These are phyloP conservation scores for Lactarius vividus DNA, from an alignment of 768 basidiomycete genomes.

Conservation along the genomic window DNA sequence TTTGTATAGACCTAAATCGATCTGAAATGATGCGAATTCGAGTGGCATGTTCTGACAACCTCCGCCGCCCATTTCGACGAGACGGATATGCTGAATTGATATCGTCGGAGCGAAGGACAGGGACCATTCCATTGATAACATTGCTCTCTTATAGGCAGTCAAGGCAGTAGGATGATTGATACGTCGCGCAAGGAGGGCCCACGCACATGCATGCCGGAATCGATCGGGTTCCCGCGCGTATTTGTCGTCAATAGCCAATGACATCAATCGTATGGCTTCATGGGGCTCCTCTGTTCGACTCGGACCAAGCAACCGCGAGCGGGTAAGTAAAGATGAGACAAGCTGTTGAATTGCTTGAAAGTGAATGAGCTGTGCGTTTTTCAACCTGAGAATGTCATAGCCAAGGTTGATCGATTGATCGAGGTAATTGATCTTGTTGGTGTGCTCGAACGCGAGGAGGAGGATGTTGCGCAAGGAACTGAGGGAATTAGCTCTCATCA, in stretches of 20 bases:
- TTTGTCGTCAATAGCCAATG: not conserved
- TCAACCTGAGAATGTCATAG: not conserved
- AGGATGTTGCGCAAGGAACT: not conserved
- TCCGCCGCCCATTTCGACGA: not conserved
- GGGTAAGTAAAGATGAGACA: not conserved
- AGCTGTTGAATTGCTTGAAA: not conserved
- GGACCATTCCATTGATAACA: not conserved
- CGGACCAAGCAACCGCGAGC: not conserved
- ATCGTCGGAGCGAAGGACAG: not conserved
- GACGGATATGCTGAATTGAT: not conserved
- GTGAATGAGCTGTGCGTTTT: not conserved
- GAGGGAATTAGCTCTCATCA: too few species aligned
- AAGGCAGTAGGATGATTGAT: not conserved
- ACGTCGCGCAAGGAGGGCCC: not conserved
- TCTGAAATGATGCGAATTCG: constrained; percentile 10
- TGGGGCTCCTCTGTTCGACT: not conserved
- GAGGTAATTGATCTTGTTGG: not conserved
- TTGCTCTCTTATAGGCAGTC: not conserved
- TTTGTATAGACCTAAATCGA: not conserved
- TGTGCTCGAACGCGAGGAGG: not conserved
- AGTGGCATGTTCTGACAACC: not conserved
- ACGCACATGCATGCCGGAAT: not conserved
- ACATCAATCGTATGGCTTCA: not conserved
- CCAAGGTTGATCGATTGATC: not conserved
- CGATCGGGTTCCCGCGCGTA: not conserved